A percentile compares a stretch with the other conserved stretches of the same genome.
These are phyloP conservation scores for Cercospora sp. DNA, from an alignment of 2,329 filamentous ascomycete genomes.

Conservation along the genomic window DNA sequence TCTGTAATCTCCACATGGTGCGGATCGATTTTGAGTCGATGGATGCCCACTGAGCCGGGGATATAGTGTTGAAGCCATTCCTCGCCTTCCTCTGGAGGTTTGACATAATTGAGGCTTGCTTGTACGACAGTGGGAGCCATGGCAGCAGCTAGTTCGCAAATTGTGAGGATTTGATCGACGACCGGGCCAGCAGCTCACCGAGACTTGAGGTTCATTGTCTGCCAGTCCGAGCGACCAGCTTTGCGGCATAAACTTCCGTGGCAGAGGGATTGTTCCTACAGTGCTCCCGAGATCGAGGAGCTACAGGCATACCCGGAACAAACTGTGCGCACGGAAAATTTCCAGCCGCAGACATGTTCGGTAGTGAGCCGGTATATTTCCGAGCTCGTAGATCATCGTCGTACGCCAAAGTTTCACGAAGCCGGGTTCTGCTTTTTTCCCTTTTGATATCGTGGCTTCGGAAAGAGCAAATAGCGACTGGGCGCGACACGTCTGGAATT, in stretches of 20 bases:
- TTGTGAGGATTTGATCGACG: background rate
- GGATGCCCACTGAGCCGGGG: background rate
- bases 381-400: too few relatives aligned
- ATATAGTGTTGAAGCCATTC: background rate
- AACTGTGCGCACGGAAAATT: background rate
- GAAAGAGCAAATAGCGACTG: too few relatives aligned
- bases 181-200: too few relatives aligned
- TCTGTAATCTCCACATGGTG: background rate
- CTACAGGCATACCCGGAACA: background rate
- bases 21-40: background rate
- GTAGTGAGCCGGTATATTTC: too few relatives aligned
- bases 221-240: too few relatives aligned
- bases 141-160: background rate
- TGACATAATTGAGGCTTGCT: background rate
- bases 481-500: too few relatives aligned
- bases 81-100: background rate
- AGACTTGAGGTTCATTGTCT: too few relatives aligned
- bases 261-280: too few relatives aligned
- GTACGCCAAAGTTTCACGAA: too few relatives aligned
- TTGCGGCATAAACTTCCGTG: too few relatives aligned
- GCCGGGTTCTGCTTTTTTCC: too few relatives aligned
- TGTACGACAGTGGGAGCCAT: background rate
- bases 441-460: too few relatives aligned
- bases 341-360: background rate
- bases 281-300: background rate